These are phyloP conservation scores for Populus alba DNA, from an alignment of 345 rosid genomes.

Conservation along the genomic window DNA sequence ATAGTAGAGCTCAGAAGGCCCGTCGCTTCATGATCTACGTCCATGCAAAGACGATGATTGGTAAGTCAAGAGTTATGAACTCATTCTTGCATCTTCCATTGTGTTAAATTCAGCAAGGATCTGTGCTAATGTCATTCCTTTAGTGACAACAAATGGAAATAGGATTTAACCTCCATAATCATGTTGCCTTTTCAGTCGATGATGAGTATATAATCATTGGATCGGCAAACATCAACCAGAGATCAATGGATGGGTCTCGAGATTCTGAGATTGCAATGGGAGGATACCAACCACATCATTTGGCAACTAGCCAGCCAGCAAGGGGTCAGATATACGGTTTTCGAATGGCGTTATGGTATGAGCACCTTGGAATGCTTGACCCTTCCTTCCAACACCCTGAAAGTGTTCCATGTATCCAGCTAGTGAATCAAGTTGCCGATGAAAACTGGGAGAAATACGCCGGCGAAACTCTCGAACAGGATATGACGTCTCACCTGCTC, in stretches of 20 bases:
- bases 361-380: slow-evolving; percentile 38
- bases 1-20: slow-evolving; percentile 60
- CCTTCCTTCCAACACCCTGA: slow-evolving; percentile 31
- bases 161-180: not conserved
- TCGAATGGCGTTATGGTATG: slow-evolving; percentile 66
- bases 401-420: slow-evolving; percentile 32
- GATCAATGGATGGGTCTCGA: slow-evolving; percentile 85
- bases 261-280: slow-evolving; percentile 92
- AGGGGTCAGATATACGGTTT: slow-evolving; percentile 54
- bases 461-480: slow-evolving; percentile 13
- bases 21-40: slow-evolving; percentile 89
- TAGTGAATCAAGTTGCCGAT: slow-evolving; percentile 40
- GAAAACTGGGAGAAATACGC: slow-evolving; percentile 45
- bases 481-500: slow-evolving; percentile 52
- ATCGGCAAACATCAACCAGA: slow-evolving; percentile 88
- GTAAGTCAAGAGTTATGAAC: slow-evolving; percentile 22
- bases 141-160: too few species aligned
- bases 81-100: too few species aligned
- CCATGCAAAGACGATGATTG: slow-evolving; percentile 88
- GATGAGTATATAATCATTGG: slow-evolving; percentile 89
- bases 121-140: too few species aligned
- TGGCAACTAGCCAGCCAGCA: slow-evolving; percentile 30
- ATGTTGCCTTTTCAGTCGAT: slow-evolving; percentile 48
- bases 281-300: slow-evolving; percentile 67
- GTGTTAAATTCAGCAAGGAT: too few species aligned